These are phyloP conservation scores for Boechera stricta DNA, from an alignment of 345 rosid species.

Conservation along the genomic window DNA sequence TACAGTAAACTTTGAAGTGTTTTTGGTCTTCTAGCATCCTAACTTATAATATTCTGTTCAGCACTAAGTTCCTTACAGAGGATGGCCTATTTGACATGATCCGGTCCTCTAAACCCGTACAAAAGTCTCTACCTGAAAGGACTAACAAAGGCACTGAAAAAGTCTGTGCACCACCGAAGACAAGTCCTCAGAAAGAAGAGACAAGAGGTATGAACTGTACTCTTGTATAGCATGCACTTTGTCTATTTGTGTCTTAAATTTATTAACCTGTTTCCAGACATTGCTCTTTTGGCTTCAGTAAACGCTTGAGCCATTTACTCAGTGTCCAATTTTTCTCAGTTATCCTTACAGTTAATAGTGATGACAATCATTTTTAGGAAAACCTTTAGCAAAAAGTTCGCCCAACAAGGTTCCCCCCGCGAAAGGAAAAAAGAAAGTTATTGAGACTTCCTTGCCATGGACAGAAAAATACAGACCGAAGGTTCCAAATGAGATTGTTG, in stretches of 20 bases:
- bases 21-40: conserved; percentile 32
- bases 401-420: conserved; percentile 49
- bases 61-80: conserved; percentile 83
- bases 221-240: conserved; percentile 32
- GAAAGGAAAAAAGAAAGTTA: conserved; percentile 56
- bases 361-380: conserved; percentile 43
- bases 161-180: conserved; percentile 50
- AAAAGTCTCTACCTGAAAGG: conserved; percentile 49
- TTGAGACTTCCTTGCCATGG: conserved; percentile 67
- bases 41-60: conserved; percentile 47
- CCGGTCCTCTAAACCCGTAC: conserved; percentile 65
- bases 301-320: conserved; percentile 12
- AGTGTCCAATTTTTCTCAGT: conserved; percentile 21
- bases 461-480: conserved; percentile 92
- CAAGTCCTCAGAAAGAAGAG: conserved; percentile 65
- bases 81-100: conserved; percentile 90
- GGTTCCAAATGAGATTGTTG: conserved; percentile 81
- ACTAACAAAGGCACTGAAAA: conserved; percentile 52
- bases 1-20: conserved; percentile 26
- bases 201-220: conserved; percentile 56
- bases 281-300: conserved; percentile 27
- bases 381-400: conserved; percentile 47
- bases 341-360: conserved; percentile 13
- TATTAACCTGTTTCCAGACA: conserved; percentile 14
- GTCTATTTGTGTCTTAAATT: conserved; percentile 29